phyloP scores from a whole-genome alignment of 495 filamentous ascomycete species.

The Talaromyces borbonicus region DNA sequence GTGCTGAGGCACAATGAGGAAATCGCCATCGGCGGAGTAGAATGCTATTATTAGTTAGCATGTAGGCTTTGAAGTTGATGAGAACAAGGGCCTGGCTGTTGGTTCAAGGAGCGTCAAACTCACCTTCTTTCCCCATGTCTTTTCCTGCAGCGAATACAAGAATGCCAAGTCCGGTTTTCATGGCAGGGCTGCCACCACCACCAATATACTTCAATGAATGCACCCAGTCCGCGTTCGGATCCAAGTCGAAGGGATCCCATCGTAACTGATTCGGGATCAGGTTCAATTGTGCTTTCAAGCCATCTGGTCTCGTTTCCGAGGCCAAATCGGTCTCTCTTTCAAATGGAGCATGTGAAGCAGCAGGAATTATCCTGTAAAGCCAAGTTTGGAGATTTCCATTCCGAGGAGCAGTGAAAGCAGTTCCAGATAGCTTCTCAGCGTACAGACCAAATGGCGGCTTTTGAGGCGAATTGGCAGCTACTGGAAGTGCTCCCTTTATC shows the following conservation, averaged over 20 bases:
- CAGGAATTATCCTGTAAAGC: constrained; percentile 87
- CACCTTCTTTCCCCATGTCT: constrained; percentile 64
- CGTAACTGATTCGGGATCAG: constrained; percentile 79
- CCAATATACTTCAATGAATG: constrained; percentile 67
- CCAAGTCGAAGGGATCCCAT: constrained; percentile 82
- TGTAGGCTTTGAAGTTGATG: too few relatives aligned
- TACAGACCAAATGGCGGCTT: constrained; percentile 79
- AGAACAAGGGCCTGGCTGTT: too few relatives aligned
- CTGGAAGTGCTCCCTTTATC: constrained; percentile 47
- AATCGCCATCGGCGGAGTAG: constrained; percentile 86
- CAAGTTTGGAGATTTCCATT: constrained; percentile 85
- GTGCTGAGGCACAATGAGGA: constrained; percentile 76
- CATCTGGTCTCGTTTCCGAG: constrained; percentile 31
- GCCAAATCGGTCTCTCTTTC: constrained; percentile 45
- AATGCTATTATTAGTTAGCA: too few relatives aligned
- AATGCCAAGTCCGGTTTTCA: constrained; percentile 74
- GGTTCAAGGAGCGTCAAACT: too few relatives aligned
- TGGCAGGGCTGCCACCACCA: constrained; percentile 71
- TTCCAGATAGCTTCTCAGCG: constrained; percentile 88
- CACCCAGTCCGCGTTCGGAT: constrained; percentile 67
- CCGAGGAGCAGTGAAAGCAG: constrained; percentile 84
- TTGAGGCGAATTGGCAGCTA: constrained; percentile 79
- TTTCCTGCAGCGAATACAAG: constrained; percentile 73
- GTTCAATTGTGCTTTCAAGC: constrained; percentile 44
- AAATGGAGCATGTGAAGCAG: constrained; percentile 62